Base-by-base conservation (phyloP, 306 rosid species). In the Rubus parviflorus region DNA sequence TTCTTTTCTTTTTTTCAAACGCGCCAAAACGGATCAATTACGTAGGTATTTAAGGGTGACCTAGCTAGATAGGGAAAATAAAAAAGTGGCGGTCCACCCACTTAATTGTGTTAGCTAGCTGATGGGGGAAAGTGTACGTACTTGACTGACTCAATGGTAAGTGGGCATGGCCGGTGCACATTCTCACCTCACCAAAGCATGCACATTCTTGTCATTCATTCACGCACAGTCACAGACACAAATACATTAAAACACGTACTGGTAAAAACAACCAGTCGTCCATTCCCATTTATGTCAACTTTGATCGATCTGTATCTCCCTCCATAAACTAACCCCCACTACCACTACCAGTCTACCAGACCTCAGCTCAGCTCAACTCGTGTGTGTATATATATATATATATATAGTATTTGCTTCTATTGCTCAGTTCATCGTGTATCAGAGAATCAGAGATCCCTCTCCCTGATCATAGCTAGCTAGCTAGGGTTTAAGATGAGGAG, bases 401-500 rank as follows among this genome's bases (percentile, higher is more conserved):
- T 0, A 14, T 25, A 35, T 6, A 13, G 5, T 12, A 1, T 3
- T 13, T 25, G 16, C 25, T 60, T 60, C 2, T 5, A 60, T 60
- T 57, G 37, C 37, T 20, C 63, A 20, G 10, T 22, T 60, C 35
- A 13, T 60, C 12, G 2, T n/a, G 12, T 22, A 14, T 15, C 16
- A 22, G 65, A 22, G 65, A 23, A 58, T 23, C 41, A 35, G 20
- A 57, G 38, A 58, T 9, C 35, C 4, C 13, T 11, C 4, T 12
- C 66, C n/a, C 66, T 61, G 41, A 61, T 35, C 3, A 30, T 30
- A 30, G 35, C 35, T 61, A 30, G 67, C 5, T n/a, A 35, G 64
- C 51, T 53, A 52, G 76, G 76, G 76, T 20, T 56, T 8, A 1
- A 16, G 9, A 10, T 81, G 87, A 81, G 85, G 62, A 84, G 77